Evolutionary conservation across 345 rosid genomes (phyloP).

Genomic region (Linum trigynum): DNA sequence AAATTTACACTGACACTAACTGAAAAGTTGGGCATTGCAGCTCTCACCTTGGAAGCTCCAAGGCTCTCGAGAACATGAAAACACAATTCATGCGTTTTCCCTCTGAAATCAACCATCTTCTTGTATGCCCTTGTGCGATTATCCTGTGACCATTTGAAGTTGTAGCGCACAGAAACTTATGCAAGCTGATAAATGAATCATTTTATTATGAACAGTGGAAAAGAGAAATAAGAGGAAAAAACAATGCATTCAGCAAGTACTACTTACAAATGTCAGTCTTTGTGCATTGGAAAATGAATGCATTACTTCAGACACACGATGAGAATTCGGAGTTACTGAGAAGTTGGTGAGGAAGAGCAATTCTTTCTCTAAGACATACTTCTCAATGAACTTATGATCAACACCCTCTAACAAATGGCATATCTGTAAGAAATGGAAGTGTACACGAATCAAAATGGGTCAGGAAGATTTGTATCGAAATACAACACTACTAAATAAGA

Average conservation of each 20-base stretch:
- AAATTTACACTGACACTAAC: neutral
- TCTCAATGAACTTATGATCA: slow-evolving; percentile 46
- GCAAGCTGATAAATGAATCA: slow-evolving; percentile 7
- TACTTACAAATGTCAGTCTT: slow-evolving; percentile 58
- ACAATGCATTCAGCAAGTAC: neutral
- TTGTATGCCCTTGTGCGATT: slow-evolving; percentile 64
- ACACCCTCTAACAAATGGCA: slow-evolving; percentile 41
- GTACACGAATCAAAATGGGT: too few relatives aligned
- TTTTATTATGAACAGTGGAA: neutral
- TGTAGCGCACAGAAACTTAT: slow-evolving; percentile 7
- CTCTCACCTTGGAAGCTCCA: slow-evolving; percentile 70
- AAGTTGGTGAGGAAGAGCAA: slow-evolving; percentile 43
- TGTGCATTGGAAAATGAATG: slow-evolving; percentile 45
- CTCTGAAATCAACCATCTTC: slow-evolving; percentile 64
- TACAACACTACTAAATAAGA: too few relatives aligned
- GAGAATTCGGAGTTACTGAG: slow-evolving; percentile 77
- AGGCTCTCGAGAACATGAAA: slow-evolving; percentile 64
- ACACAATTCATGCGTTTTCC: slow-evolving; percentile 54
- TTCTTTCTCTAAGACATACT: slow-evolving; percentile 28
- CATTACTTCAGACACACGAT: slow-evolving; percentile 70
- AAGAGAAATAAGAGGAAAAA: neutral
- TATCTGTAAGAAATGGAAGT: slow-evolving; percentile 31
- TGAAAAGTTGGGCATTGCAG: neutral
- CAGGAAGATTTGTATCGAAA: too few relatives aligned
- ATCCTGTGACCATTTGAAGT: slow-evolving; percentile 41